Evolutionary conservation across 2,329 filamentous ascomycete species (phyloP).

Genomic region (Fusarium temperatum): DNA sequence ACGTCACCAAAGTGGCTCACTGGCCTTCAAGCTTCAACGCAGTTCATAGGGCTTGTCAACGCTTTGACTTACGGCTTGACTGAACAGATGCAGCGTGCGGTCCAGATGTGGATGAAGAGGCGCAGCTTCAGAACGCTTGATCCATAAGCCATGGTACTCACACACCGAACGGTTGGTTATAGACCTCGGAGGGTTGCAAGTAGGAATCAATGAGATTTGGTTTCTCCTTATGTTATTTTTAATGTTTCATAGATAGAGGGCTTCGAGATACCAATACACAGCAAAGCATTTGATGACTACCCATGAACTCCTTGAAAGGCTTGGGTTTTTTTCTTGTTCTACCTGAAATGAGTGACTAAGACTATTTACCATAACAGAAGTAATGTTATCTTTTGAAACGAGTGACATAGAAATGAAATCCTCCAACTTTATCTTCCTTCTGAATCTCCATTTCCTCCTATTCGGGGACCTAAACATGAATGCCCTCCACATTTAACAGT

Average conservation of each 20-base stretch:
- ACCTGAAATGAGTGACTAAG: background rate
- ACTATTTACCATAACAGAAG: accelerated
- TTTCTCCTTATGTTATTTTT: accelerated
- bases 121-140: background rate
- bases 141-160: background rate
- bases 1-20: background rate
- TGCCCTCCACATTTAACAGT: background rate
- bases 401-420: background rate
- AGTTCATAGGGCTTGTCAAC: background rate
- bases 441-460: background rate
- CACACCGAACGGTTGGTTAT: background rate
- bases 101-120: background rate
- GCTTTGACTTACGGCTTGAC: background rate
- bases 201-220: background rate
- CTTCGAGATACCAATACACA: background rate
- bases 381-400: background rate
- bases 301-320: accelerated
- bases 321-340: accelerated
- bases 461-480: background rate
- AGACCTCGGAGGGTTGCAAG: accelerated
- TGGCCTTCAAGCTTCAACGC: background rate
- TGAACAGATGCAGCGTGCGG: background rate
- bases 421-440: accelerated
- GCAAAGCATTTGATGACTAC: accelerated
- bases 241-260: too few relatives aligned